phyloP scores from a whole-genome alignment of 345 rosid species.

The Salix koriyanagi region DNA sequence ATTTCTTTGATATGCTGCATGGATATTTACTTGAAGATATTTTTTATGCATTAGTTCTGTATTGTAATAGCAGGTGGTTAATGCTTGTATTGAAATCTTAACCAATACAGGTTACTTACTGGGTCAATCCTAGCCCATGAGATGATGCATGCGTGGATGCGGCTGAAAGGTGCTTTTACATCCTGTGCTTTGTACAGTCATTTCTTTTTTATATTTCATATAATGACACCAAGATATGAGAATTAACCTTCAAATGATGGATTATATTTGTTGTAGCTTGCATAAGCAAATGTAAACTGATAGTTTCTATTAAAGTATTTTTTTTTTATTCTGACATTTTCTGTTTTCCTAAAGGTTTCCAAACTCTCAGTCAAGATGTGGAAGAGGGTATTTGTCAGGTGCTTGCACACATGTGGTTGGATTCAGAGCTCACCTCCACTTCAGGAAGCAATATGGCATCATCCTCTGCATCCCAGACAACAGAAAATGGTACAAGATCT shows the following conservation, averaged over 20 bases:
- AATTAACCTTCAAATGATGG: background rate
- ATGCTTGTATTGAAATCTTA: conserved; percentile 2
- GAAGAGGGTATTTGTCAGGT: conserved; percentile 99
- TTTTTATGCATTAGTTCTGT: background rate
- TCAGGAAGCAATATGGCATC: conserved; percentile 40
- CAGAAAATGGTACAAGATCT: conserved; percentile 69
- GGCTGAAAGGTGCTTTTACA: conserved; percentile 60
- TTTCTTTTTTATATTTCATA: background rate
- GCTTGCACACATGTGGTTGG: conserved; percentile 91
- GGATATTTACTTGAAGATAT: background rate
- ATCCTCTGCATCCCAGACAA: conserved; percentile 46
- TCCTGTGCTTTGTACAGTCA: background rate
- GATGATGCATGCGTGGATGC: conserved; percentile 99
- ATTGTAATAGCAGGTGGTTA: background rate
- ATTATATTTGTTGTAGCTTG: background rate
- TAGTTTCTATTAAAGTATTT: background rate
- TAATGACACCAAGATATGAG: background rate
- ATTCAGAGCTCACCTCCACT: conserved; percentile 42
- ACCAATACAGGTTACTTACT: conserved; percentile 64
- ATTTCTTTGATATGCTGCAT: background rate
- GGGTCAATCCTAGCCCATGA: conserved; percentile 97
- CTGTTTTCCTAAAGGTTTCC: conserved; percentile 50
- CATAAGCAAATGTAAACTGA: background rate
- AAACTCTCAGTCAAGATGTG: conserved; percentile 71
- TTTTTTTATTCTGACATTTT: background rate